phyloP scores from a whole-genome alignment of 768 basidiomycete species.

The Mycena latifolia region DNA sequence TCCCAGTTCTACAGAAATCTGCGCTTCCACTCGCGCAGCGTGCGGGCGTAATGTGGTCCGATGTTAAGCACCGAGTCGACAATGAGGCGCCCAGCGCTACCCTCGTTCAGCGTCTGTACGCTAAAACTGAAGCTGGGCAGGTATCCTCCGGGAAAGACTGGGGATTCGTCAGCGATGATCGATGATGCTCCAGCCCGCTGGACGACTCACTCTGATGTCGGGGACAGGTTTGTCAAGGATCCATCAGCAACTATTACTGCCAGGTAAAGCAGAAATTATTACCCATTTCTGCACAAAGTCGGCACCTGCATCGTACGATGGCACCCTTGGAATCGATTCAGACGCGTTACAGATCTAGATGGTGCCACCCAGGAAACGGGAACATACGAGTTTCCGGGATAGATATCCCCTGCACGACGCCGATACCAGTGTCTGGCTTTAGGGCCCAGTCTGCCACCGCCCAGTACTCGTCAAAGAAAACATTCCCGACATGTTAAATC shows the following conservation, averaged over 20 bases:
- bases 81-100: slow-evolving; percentile 57
- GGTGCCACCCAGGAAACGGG: too few species aligned
- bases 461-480: slow-evolving; percentile 64
- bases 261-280: too few species aligned
- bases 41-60: slow-evolving; percentile 72
- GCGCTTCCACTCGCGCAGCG: slow-evolving; percentile 65
- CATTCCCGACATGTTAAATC: slow-evolving; percentile 68
- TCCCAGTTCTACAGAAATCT: slow-evolving; percentile 61
- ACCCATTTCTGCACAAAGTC: slow-evolving; percentile 73
- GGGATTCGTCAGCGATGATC: slow-evolving; percentile 39
- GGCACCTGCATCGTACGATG: slow-evolving; percentile 51
- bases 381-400: slow-evolving; percentile 61
- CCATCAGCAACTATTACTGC: too few species aligned
- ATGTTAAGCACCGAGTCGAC: slow-evolving; percentile 68
- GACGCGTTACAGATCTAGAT: too few species aligned
- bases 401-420: slow-evolving; percentile 67
- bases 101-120: slow-evolving; percentile 53
- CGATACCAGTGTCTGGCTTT: slow-evolving; percentile 58
- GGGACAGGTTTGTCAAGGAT: not conserved
- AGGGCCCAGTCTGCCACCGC: slow-evolving; percentile 61
- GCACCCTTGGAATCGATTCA: too few species aligned
- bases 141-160: slow-evolving; percentile 70
- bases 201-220: slow-evolving; percentile 19
- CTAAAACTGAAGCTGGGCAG: slow-evolving; percentile 62
- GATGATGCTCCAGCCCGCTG: too few species aligned